A percentile compares a stretch with the other conserved stretches of the same genome.
phyloP scores from a whole-genome alignment of 129 eudicot genomes.

The Mikania micrantha region DNA sequence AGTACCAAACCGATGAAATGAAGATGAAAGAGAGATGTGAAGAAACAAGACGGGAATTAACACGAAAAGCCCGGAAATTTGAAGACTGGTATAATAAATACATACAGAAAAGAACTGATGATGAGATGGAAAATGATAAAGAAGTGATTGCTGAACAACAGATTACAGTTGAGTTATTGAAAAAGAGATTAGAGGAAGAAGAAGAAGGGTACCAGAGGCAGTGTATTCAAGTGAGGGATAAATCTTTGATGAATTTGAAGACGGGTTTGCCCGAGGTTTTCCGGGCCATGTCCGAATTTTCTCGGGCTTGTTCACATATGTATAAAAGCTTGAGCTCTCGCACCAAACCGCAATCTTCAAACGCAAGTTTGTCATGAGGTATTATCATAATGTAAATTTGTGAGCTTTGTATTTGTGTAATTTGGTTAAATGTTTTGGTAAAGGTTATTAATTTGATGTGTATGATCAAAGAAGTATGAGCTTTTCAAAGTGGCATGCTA shows the following conservation, averaged over 20 bases:
- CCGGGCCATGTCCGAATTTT: slow-evolving; percentile 59
- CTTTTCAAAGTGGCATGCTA: neutral
- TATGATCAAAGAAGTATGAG: slow-evolving; percentile 15
- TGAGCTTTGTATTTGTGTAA: slow-evolving; percentile 16
- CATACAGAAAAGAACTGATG: slow-evolving; percentile 48
- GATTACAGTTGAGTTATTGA: slow-evolving; percentile 47
- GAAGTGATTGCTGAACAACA: slow-evolving; percentile 57
- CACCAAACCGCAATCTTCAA: slow-evolving; percentile 29
- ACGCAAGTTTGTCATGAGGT: slow-evolving; percentile 28
- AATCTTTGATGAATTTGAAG: slow-evolving; percentile 66
- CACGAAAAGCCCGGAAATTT: slow-evolving; percentile 46
- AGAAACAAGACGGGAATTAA: slow-evolving; percentile 63
- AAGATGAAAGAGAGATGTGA: slow-evolving; percentile 58
- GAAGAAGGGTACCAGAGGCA: slow-evolving; percentile 53
- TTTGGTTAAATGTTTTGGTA: slow-evolving; percentile 12
- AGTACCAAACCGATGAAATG: slow-evolving; percentile 75
- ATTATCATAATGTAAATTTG: slow-evolving; percentile 16
- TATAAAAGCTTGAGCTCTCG: slow-evolving; percentile 59
- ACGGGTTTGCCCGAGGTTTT: slow-evolving; percentile 78
- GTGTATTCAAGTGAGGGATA: slow-evolving; percentile 77
- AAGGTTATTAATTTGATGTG: slow-evolving; percentile 16
- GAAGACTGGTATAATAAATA: slow-evolving; percentile 69
- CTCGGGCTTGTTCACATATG: slow-evolving; percentile 71
- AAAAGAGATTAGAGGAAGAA: slow-evolving; percentile 65
- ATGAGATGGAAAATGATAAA: slow-evolving; percentile 60